Evolutionary conservation across 192 early-diverging fungal genomes (phyloP).

Genomic region (Kappamyces sp.): DNA sequence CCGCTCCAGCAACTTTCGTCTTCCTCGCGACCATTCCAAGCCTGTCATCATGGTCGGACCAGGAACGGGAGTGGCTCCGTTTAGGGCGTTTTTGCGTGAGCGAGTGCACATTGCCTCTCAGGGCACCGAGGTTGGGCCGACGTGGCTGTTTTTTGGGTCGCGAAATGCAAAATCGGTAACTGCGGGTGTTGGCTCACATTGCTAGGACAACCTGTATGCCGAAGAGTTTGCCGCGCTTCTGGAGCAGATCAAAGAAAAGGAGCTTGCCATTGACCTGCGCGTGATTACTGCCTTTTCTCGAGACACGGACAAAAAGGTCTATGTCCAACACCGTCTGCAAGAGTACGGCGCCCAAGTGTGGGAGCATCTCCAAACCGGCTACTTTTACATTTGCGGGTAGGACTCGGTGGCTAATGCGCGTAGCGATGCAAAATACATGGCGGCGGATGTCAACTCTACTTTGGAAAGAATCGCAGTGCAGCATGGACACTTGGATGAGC

Average conservation of each 20-base stretch:
- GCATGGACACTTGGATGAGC: slow-evolving; percentile 57
- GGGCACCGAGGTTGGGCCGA: slow-evolving; percentile 66
- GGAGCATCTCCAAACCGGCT: slow-evolving; percentile 70
- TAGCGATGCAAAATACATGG: slow-evolving; percentile 94
- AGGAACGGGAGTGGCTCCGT: slow-evolving; percentile 98
- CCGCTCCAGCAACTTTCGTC: slow-evolving; percentile 80
- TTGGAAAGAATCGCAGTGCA: slow-evolving; percentile 62
- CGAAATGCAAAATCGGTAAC: slow-evolving; percentile 51
- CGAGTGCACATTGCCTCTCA: slow-evolving; percentile 56
- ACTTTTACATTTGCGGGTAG: slow-evolving; percentile 85
- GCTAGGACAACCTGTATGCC: slow-evolving; percentile 85
- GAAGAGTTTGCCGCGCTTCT: slow-evolving; percentile 71
- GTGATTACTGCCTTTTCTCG: slow-evolving; percentile 91
- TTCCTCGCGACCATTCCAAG: slow-evolving; percentile 69
- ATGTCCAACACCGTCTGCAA: slow-evolving; percentile 86
- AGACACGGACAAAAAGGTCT: slow-evolving; percentile 74
- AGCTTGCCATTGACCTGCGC: slow-evolving; percentile 43
- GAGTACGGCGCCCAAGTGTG: slow-evolving; percentile 75
- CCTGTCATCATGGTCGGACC: slow-evolving; percentile 98
- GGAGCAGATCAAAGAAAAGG: slow-evolving; percentile 37
- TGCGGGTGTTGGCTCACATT: slow-evolving; percentile 1
- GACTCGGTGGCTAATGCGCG: slow-evolving; percentile 14
- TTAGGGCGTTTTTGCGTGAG: slow-evolving; percentile 93
- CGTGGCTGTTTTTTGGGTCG: slow-evolving; percentile 92
- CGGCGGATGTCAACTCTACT: slow-evolving; percentile 72